Evolutionary conservation across 768 basidiomycete species (phyloP), one percentile per base, ranked within the genome.

Genomic region (Hygrocybe coccinea): DNA sequence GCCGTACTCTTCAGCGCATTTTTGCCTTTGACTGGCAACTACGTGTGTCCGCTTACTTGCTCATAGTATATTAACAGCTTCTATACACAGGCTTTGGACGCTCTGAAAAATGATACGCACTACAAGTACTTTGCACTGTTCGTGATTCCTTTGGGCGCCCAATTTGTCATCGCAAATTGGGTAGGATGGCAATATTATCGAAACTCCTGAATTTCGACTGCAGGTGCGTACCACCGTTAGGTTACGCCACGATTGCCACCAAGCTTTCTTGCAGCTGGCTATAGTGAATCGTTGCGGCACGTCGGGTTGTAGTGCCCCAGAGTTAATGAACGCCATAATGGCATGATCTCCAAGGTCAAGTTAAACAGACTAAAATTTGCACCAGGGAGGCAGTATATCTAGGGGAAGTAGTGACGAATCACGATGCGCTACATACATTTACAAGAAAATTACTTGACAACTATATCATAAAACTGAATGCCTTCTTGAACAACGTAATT

Each of bases 131-230:
- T 95, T 61, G 64, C 72, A 29, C 71, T 94, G 10, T 72, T 97
- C 37, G 75, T 94, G 43, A 79, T 97, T 44, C 93, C 95, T 11
- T 85, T 86, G 7, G 82, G 79, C 9, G 78, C 87, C 38, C 94
- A 91, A 71, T 95, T 94, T 69, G 89, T 92, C 52, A 98, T 98
- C 64, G 92, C 93, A 39, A 97, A 97, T 65, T 98, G 95, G 95
- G 91, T 95, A 37, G 95, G 95, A 39, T 97, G 94, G 93, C 93
- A 97, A 69, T 97, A 92, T 70, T 97, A 91, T 67, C 84, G 89
- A 43, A 93, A 94, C 69, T 91, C 92, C 10, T 95, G 70, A 82
- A 21, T 4, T 14, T 21, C n/a, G 54, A 25, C 44, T 33, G n/a
- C 15, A 14, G 25, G 35, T 34, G 4, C 21, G 22, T 25, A n/a